Evolutionary conservation across 306 rosid species (phyloP).

Genomic region (Prunus padus): DNA sequence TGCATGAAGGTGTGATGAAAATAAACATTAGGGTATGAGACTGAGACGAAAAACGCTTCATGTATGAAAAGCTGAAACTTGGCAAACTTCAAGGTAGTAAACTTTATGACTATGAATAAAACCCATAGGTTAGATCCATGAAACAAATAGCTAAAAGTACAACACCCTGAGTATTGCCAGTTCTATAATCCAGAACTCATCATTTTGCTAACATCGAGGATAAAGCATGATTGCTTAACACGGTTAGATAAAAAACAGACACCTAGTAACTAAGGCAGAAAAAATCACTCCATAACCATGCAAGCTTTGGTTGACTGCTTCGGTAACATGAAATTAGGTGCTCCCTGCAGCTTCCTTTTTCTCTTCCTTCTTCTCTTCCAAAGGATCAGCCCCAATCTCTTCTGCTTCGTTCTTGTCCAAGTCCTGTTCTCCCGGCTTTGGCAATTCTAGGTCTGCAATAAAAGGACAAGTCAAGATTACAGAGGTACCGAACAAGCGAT

Average conservation of each 20-base stretch:
- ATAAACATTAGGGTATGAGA: too few relatives aligned
- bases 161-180: slow-evolving; percentile 30
- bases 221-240: slow-evolving; percentile 22
- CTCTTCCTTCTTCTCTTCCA: slow-evolving; percentile 60
- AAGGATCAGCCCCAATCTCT: slow-evolving; percentile 28
- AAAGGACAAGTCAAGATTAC: neutral
- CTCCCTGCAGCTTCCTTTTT: slow-evolving; percentile 60
- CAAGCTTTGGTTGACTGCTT: slow-evolving; percentile 21
- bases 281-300: slow-evolving; percentile 24
- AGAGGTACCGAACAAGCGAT: neutral
- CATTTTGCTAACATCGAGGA: slow-evolving; percentile 29
- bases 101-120: neutral
- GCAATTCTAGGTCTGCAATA: slow-evolving; percentile 5
- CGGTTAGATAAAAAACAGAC: slow-evolving; percentile 32
- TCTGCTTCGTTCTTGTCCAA: slow-evolving; percentile 1
- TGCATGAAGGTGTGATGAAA: too few relatives aligned
- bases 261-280: slow-evolving; percentile 2
- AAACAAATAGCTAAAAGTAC: slow-evolving; percentile 33
- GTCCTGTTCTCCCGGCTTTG: slow-evolving; percentile 12
- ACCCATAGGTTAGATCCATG: slow-evolving; percentile 24
- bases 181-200: slow-evolving; percentile 27
- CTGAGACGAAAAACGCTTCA: too few relatives aligned
- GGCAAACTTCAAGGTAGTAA: too few relatives aligned
- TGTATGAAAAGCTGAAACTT: too few relatives aligned
- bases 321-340: slow-evolving; percentile 37